Evolutionary conservation across 768 basidiomycete species (phyloP).

Genomic region (Sporobolomyces pararoseus): DNA sequence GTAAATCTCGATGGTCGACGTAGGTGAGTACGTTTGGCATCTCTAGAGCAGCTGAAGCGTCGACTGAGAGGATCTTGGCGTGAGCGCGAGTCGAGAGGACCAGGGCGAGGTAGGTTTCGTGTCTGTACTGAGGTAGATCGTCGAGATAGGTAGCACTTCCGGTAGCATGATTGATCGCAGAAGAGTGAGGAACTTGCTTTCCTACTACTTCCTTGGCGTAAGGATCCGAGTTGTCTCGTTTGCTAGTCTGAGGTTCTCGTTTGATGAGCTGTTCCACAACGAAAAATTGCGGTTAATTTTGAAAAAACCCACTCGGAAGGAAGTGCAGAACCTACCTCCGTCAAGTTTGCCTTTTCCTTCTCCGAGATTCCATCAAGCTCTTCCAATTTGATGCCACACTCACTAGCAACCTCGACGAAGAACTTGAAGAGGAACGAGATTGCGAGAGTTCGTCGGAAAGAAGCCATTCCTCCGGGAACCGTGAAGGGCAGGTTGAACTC

Average conservation of each 20-base stretch:
- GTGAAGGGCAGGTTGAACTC: slow-evolving; percentile 42
- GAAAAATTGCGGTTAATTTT: not conserved
- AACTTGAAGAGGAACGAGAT: slow-evolving; percentile 45
- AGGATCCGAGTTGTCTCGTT: slow-evolving; percentile 44
- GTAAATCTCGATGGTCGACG: slow-evolving; percentile 41
- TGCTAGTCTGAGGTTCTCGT: slow-evolving; percentile 29
- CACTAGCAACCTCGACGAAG: slow-evolving; percentile 39
- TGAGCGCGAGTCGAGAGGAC: slow-evolving; percentile 43
- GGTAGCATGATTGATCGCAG: slow-evolving; percentile 43
- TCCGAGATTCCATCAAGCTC: not conserved
- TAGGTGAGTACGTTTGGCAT: slow-evolving; percentile 41
- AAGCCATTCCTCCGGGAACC: slow-evolving; percentile 46
- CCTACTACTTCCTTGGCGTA: slow-evolving; percentile 43
- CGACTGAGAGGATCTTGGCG: slow-evolving; percentile 44
- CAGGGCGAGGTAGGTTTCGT: slow-evolving; percentile 43
- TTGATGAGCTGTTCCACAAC: slow-evolving; percentile 30
- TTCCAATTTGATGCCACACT: slow-evolving; percentile 28
- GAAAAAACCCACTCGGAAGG: too few species aligned
- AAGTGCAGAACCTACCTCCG: not conserved
- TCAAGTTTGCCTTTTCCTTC: slow-evolving; percentile 11
- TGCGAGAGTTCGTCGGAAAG: slow-evolving; percentile 42
- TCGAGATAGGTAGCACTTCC: slow-evolving; percentile 45
- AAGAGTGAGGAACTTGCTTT: slow-evolving; percentile 38
- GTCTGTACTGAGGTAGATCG: slow-evolving; percentile 39
- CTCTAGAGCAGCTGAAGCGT: slow-evolving; percentile 38